A percentile compares a stretch with the other conserved stretches of the same genome.
phyloP scores from a whole-genome alignment of 257 asterid genomes.

The Linderniella brevidens region DNA sequence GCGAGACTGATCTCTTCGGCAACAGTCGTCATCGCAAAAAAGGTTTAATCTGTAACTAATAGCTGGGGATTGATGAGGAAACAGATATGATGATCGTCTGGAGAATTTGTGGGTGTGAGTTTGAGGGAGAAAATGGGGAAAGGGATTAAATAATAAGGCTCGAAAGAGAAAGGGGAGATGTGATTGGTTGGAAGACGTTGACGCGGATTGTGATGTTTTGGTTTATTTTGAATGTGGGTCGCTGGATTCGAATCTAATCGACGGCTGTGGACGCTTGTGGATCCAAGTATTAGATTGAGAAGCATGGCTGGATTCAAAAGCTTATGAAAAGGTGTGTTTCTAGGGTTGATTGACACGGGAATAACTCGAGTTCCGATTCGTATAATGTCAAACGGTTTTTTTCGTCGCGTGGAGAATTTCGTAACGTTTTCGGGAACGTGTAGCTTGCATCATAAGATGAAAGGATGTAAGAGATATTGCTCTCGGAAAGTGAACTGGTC shows the following conservation, averaged over 20 bases:
- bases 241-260: slow-evolving; percentile 19
- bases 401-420: slow-evolving; percentile 27
- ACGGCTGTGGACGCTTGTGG: slow-evolving; percentile 10
- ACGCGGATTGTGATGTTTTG: slow-evolving; percentile 20
- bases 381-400: slow-evolving; percentile 15
- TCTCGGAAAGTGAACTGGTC: slow-evolving; percentile 31
- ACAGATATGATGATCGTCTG: not conserved
- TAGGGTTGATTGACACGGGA: slow-evolving; percentile 20
- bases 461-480: slow-evolving; percentile 16
- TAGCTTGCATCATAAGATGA: not conserved
- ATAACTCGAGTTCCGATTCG: slow-evolving; percentile 19
- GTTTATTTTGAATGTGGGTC: slow-evolving; percentile 12
- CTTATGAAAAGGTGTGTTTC: slow-evolving; percentile 36
- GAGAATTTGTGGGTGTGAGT: slow-evolving; percentile 4
- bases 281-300: slow-evolving; percentile 16
- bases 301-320: slow-evolving; percentile 7
- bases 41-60: too few relatives aligned
- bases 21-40: slow-evolving; percentile 2
- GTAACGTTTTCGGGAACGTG: slow-evolving; percentile 20
- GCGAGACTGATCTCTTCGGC: not conserved
- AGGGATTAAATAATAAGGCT: slow-evolving; percentile 15
- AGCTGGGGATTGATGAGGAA: not conserved
- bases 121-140: not conserved
- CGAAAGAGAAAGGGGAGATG: slow-evolving; percentile 8
- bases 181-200: slow-evolving; percentile 17